These are phyloP conservation scores for Neonectria hederae DNA, from an alignment of 2,329 filamentous ascomycete species.

Conservation along the genomic window DNA sequence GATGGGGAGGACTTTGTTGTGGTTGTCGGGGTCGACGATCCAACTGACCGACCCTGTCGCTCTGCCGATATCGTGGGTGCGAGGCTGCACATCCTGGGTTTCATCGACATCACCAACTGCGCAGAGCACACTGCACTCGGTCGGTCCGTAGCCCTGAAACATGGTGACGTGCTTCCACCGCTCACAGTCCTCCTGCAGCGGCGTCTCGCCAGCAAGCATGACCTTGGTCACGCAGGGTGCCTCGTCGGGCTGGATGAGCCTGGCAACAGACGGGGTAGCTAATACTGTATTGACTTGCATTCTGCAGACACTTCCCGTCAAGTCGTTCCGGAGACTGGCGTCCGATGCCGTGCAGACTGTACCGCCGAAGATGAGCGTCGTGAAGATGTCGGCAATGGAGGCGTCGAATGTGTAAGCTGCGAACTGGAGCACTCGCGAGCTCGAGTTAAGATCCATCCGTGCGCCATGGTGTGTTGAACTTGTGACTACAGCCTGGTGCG, in stretches of 20 bases:
- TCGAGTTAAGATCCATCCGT: neutral
- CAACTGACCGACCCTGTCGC: constrained; percentile 7
- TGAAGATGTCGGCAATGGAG: constrained; percentile 50
- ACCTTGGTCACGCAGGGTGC: neutral
- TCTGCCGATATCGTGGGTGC: constrained; percentile 7
- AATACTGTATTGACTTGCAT: constrained; percentile 4
- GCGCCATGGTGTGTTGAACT: constrained; percentile 6
- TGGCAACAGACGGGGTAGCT: neutral
- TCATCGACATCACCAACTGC: constrained; percentile 8
- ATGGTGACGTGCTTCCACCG: constrained; percentile 18
- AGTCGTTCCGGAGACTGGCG: constrained; percentile 8
- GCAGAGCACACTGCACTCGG: constrained; percentile 20
- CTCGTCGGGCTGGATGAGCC: neutral
- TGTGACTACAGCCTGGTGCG: constrained; percentile 8
- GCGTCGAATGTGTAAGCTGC: constrained; percentile 51
- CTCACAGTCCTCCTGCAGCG: constrained; percentile 17
- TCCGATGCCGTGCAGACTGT: constrained; percentile 52
- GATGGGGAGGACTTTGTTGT: constrained; percentile 33
- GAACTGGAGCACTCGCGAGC: constrained; percentile 34
- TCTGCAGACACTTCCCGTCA: constrained; percentile 35
- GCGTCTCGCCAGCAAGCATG: constrained; percentile 24
- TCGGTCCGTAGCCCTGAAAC: constrained; percentile 25
- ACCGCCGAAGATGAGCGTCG: constrained; percentile 50
- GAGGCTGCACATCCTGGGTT: neutral
- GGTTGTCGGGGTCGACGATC: constrained; percentile 8